A percentile compares a stretch with the other conserved stretches of the same genome.
Evolutionary conservation across 1,284 basidiomycete species (phyloP).

Genomic region (Tilletia caries): DNA sequence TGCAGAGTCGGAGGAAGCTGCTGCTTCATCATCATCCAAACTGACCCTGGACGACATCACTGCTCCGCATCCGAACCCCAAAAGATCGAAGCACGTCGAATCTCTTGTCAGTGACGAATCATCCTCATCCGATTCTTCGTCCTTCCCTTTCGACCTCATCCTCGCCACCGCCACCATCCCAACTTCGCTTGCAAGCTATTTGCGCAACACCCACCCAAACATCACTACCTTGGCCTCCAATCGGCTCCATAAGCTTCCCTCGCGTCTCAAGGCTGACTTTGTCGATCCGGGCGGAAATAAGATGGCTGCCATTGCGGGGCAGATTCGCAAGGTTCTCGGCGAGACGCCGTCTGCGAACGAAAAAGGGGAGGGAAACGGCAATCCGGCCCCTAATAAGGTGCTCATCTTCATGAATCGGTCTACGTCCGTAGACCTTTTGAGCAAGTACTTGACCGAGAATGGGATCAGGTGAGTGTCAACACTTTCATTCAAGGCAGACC

Average conservation of each 20-base stretch:
- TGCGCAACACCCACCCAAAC: constrained; percentile 64
- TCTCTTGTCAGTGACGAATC: not conserved
- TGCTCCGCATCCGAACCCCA: not conserved
- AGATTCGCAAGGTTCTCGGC: constrained; percentile 70
- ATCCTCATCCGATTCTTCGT: constrained; percentile 56
- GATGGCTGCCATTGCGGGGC: constrained; percentile 70
- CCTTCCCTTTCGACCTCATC: constrained; percentile 59
- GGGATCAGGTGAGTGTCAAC: constrained; percentile 64
- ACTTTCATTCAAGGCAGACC: too few relatives aligned
- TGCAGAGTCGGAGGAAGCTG: not conserved
- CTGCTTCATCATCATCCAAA: not conserved
- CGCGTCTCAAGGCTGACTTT: constrained; percentile 68
- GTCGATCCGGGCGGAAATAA: constrained; percentile 69
- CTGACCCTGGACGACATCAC: constrained; percentile 14
- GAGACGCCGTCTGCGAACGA: constrained; percentile 58
- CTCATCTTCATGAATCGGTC: constrained; percentile 78
- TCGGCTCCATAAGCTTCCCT: constrained; percentile 72
- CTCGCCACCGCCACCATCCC: constrained; percentile 85
- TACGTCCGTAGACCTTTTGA: constrained; percentile 65
- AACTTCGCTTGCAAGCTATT: constrained; percentile 66
- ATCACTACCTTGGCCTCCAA: constrained; percentile 71
- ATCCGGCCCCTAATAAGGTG: constrained; percentile 59
- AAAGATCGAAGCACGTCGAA: not conserved
- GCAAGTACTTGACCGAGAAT: constrained; percentile 62
- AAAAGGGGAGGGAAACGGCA: not conserved